Base-by-base conservation (phyloP, 164 flowering plant species). In the Vitis vinifera region DNA sequence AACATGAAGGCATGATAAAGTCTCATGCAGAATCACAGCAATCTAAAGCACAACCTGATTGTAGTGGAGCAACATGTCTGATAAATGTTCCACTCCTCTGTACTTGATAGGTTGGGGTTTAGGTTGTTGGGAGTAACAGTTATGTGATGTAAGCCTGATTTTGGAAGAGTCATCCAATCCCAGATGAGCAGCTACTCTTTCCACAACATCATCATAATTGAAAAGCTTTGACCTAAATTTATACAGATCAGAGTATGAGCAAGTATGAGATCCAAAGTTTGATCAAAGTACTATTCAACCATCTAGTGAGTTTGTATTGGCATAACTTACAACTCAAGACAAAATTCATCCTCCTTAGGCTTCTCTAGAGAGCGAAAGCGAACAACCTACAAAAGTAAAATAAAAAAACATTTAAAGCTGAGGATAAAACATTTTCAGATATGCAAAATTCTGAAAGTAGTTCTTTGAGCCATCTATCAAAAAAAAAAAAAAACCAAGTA, bases 191-290 rank as follows among this genome's bases (percentile, higher is more conserved):
- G 95, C 91, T 53, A 92, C 86, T 84, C 80, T 90, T 66, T 87
- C 93, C 74, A 89, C 93, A 30, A 92, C 95, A 77, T 87, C 93
- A 77, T 92, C 97, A 74, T 90, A 92, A n/a, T 85, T 88, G 78
- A 75, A 72, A 4, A 73, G 82, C 82, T 87, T 91, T 72, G 91
- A 87, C 82, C 91, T 89, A 27, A 23, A 65, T 65, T 47, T 2
- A 63, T 10, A 75, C n/a, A 10, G 31, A 66, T 29, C 62, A 37
- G 44, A 55, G 17, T 37, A 6, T 6, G 44, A 37, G 7, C 7
- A 3, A 37, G 27, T 6, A 37, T 37, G 44, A 37, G 2, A 37
- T 37, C 7, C 44, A 37, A 37, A 37, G 44, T 6, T 6, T 0
- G 44, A 37, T 37, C 44, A 37, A 23, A 37, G 44, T 3, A 37